phyloP scores from a whole-genome alignment of 176 grass and related monocot species.

The Hordeum vulgare region DNA sequence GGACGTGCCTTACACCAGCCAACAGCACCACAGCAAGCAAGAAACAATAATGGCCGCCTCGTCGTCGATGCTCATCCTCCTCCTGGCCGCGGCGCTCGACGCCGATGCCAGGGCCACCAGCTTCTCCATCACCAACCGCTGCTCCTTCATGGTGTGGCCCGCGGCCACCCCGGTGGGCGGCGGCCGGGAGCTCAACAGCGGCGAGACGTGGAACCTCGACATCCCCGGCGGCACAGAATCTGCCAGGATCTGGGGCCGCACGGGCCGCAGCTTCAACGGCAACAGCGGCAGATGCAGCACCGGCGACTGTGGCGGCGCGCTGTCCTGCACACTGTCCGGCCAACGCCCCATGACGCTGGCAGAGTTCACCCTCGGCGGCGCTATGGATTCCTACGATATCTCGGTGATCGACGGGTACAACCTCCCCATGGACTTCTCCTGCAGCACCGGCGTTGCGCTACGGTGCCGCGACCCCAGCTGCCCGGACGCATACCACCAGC shows the following conservation, averaged over 20 bases:
- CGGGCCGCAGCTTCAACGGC: background rate
- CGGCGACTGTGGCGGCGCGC: background rate
- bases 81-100: too few species aligned
- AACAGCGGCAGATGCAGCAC: background rate
- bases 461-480: background rate
- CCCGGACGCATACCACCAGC: background rate
- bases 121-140: too few species aligned
- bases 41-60: background rate
- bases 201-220: background rate
- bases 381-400: background rate
- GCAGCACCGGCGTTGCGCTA: background rate
- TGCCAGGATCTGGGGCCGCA: background rate
- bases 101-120: too few species aligned
- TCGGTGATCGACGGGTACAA: slow-evolving; percentile 14
- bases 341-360: background rate
- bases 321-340: background rate
- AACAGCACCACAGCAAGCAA: too few species aligned
- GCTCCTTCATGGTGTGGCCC: too few species aligned
- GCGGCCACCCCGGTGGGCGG: background rate
- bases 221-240: background rate
- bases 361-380: background rate
- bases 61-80: too few species aligned
- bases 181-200: background rate
- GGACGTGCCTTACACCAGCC: too few species aligned
- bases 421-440: slow-evolving; percentile 2